phyloP scores from a whole-genome alignment of 129 eudicot species.

The Apium graveolens region DNA sequence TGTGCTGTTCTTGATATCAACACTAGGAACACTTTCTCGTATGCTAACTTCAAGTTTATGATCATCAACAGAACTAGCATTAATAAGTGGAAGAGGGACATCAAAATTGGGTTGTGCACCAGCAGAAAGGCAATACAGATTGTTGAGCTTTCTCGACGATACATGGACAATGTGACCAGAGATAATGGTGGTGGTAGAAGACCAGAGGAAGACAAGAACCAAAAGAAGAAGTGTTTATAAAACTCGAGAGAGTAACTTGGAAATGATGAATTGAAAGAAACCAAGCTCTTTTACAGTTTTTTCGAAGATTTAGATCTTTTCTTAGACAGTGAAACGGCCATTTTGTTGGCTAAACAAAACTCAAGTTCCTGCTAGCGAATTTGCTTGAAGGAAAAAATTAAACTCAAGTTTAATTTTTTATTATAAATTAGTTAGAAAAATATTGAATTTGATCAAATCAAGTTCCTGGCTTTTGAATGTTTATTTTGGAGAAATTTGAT shows the following conservation, averaged over 20 bases:
- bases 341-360: background rate
- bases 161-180: slow-evolving; percentile 69
- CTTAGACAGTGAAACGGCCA: slow-evolving; percentile 29
- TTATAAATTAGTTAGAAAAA: too few relatives aligned
- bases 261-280: slow-evolving; percentile 24
- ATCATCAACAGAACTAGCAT: slow-evolving; percentile 19
- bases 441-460: too few relatives aligned
- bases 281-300: slow-evolving; percentile 25
- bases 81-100: slow-evolving; percentile 27
- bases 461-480: too few relatives aligned
- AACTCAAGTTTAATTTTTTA: too few relatives aligned
- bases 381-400: too few relatives aligned
- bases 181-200: slow-evolving; percentile 59
- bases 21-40: slow-evolving; percentile 1
- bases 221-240: slow-evolving; percentile 52
- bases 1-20: slow-evolving; percentile 11
- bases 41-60: background rate
- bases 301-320: slow-evolving; percentile 35
- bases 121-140: slow-evolving; percentile 70
- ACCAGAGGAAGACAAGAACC: slow-evolving; percentile 54
- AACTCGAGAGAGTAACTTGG: slow-evolving; percentile 36
- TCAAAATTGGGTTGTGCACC: slow-evolving; percentile 51
- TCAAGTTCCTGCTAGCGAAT: background rate
- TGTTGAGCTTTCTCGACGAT: slow-evolving; percentile 65
- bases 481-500: too few relatives aligned